A percentile compares a stretch with the other conserved stretches of the same genome.
Conservation (phyloP, 306 rosid genomes). For the Citrullus colocynthis region DNA sequence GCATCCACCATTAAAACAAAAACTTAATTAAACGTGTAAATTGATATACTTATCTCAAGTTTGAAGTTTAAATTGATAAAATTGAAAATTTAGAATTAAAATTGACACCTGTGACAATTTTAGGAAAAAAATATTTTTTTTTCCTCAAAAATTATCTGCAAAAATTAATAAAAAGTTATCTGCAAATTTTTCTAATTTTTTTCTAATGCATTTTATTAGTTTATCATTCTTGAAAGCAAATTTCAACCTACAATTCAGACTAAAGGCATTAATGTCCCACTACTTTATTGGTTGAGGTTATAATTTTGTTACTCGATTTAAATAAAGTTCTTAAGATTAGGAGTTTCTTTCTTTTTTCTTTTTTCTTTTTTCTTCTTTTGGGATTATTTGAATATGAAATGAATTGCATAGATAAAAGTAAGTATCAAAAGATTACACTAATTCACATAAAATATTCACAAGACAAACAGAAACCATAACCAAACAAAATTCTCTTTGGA, state of each 20-base stretch:
- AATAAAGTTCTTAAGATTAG: background rate
- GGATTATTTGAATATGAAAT: too few species aligned
- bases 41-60: too few species aligned
- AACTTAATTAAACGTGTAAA: too few species aligned
- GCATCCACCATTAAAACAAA: too few species aligned
- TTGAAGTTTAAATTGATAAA: too few species aligned
- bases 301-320: background rate
- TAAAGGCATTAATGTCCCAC: background rate
- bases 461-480: background rate
- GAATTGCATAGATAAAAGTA: too few species aligned
- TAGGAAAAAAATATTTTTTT: too few species aligned
- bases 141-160: too few species aligned
- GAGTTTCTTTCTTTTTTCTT: background rate
- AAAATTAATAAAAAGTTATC: too few species aligned
- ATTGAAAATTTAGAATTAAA: too few species aligned
- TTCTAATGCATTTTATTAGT: background rate
- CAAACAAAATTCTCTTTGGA: background rate
- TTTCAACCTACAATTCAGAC: background rate
- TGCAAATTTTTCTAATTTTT: background rate
- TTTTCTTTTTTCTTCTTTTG: too few species aligned
- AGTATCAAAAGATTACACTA: background rate
- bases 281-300: background rate
- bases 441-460: background rate
- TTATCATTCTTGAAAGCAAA: background rate
- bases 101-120: background rate